Evolutionary conservation across 2,329 filamentous ascomycete species (phyloP).

Genomic region (Tolypocladium guangdongense): DNA sequence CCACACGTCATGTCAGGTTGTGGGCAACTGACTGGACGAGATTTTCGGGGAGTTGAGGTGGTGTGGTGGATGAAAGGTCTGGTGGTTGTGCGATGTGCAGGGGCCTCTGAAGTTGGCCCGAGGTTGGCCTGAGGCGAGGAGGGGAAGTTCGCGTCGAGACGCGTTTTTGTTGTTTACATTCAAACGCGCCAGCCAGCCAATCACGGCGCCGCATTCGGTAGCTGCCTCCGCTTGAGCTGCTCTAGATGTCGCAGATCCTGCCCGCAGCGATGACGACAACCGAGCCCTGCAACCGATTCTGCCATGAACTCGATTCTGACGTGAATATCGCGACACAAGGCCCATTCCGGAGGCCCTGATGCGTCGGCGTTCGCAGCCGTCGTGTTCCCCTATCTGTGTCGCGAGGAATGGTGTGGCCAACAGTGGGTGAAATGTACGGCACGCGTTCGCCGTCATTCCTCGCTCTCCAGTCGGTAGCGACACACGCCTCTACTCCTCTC

Average conservation of each 20-base stretch:
- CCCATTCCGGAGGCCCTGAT: not conserved
- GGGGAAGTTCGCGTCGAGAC: not conserved
- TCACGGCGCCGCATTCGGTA: not conserved
- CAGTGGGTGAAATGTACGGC: not conserved
- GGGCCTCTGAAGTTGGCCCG: not conserved
- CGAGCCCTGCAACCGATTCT: too few species aligned
- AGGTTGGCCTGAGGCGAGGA: not conserved
- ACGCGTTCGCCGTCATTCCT: not conserved
- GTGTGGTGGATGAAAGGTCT: not conserved
- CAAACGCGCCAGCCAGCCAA: not conserved
- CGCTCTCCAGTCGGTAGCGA: not conserved
- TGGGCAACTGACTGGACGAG: too few species aligned
- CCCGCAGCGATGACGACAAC: not conserved
- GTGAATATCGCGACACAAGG: not conserved
- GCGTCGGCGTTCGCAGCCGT: not conserved
- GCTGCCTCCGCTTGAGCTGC: not conserved
- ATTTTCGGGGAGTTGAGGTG: too few species aligned
- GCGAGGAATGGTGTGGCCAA: not conserved
- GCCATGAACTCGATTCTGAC: too few species aligned
- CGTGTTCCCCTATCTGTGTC: not conserved
- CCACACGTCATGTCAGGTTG: too few species aligned
- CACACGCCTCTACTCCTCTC: not conserved
- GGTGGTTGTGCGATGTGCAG: not conserved
- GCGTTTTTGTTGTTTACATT: not conserved
- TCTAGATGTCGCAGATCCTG: not conserved